Evolutionary conservation across 148 eudicot species (phyloP).

Genomic region (Nepenthes gracilis): DNA sequence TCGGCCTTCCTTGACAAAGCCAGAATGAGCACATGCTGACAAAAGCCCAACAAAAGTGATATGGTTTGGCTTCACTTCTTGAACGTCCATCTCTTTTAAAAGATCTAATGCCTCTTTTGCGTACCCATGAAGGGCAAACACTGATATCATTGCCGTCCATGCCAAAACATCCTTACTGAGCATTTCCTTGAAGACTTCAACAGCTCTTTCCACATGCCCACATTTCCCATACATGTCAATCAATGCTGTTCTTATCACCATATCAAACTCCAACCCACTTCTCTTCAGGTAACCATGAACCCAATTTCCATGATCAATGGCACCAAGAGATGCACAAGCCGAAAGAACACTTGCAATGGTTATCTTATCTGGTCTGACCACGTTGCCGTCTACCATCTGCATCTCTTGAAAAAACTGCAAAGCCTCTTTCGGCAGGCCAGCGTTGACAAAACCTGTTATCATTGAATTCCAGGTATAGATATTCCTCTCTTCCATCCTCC

Average conservation of each 20-base stretch:
- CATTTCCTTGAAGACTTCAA: slow-evolving; percentile 38
- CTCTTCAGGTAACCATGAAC: slow-evolving; percentile 46
- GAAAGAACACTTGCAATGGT: slow-evolving; percentile 59
- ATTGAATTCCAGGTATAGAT: slow-evolving; percentile 72
- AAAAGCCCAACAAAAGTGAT: slow-evolving; percentile 61
- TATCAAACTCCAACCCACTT: slow-evolving; percentile 49
- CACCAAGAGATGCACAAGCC: slow-evolving; percentile 76
- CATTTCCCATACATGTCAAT: slow-evolving; percentile 86
- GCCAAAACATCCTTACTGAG: slow-evolving; percentile 56
- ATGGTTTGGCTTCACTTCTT: slow-evolving; percentile 51
- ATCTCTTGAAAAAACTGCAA: slow-evolving; percentile 54
- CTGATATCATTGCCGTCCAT: slow-evolving; percentile 88
- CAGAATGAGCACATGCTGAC: slow-evolving; percentile 83
- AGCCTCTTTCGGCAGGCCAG: slow-evolving; percentile 51
- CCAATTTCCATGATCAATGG: slow-evolving; percentile 54
- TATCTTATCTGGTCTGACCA: slow-evolving; percentile 51
- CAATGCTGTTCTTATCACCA: slow-evolving; percentile 60
- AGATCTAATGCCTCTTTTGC: slow-evolving; percentile 50
- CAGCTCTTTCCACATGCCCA: slow-evolving; percentile 52
- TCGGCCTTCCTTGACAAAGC: slow-evolving; percentile 45
- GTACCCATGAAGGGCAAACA: slow-evolving; percentile 46
- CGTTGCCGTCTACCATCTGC: slow-evolving; percentile 19
- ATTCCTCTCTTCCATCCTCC: slow-evolving; percentile 44
- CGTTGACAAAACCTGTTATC: slow-evolving; percentile 61
- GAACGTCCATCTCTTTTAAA: slow-evolving; percentile 40